Evolutionary conservation across 345 rosid genomes (phyloP).

Genomic region (Bretschneidera sinensis): DNA sequence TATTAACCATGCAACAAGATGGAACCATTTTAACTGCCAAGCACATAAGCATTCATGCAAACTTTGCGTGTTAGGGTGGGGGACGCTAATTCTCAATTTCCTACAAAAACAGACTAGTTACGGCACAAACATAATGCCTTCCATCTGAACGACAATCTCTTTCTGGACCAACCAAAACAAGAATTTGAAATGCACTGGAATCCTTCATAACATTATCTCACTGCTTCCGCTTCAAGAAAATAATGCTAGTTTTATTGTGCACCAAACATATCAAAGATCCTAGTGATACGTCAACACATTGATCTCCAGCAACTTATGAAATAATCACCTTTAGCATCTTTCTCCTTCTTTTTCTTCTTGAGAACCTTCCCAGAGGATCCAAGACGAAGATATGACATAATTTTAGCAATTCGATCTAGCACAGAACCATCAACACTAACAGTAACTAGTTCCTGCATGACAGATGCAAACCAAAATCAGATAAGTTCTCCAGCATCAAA

Average conservation of each 20-base stretch:
- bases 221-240: background rate
- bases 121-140: background rate
- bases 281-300: background rate
- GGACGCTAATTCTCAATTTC: no score
- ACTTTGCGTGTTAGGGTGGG: no score
- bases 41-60: no score
- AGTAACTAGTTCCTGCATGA: constrained; percentile 79
- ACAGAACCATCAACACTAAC: constrained; percentile 94
- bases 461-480: constrained; percentile 15
- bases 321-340: constrained; percentile 60
- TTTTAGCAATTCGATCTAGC: constrained; percentile 92
- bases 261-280: background rate
- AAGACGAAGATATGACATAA: constrained; percentile 96
- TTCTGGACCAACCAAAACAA: background rate
- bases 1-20: no score
- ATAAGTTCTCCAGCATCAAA: constrained; percentile 14
- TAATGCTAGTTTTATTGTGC: background rate
- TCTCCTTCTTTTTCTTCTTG: constrained; percentile 98
- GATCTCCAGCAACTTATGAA: background rate
- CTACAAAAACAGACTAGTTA: no score
- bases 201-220: background rate
- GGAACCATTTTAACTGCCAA: no score
- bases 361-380: constrained; percentile 98
- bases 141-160: background rate
- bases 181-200: background rate